phyloP scores from a whole-genome alignment of 106 monocot species.

The Dioscorea dumetorum region DNA sequence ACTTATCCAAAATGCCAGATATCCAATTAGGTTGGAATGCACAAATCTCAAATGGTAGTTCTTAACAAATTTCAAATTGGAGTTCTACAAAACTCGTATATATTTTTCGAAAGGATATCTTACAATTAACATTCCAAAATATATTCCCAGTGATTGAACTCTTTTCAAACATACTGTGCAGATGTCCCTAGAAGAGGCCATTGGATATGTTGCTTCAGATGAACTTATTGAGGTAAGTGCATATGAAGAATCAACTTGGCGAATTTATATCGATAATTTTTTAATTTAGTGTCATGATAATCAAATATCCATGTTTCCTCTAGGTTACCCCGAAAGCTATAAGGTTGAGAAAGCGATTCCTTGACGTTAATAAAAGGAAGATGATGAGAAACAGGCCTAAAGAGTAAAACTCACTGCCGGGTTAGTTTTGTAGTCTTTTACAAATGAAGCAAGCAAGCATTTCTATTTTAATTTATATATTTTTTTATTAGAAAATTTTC shows the following conservation, averaged over 20 bases:
- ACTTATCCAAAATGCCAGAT: no score
- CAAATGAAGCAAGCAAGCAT: no score
- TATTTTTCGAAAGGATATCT: no score
- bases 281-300: neutral
- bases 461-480: no score
- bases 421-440: no score
- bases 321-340: conserved; percentile 91
- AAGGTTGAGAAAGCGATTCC: conserved; percentile 71
- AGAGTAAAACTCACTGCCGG: conserved; percentile 27
- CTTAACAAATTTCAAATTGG: no score
- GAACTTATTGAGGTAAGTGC: conserved; percentile 86
- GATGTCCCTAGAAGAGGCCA: conserved; percentile 94
- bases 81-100: no score
- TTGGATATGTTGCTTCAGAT: conserved; percentile 94
- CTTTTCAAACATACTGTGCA: conserved; percentile 13
- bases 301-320: neutral
- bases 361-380: conserved; percentile 81
- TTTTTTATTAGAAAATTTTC: no score
- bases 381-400: conserved; percentile 76
- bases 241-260: neutral
- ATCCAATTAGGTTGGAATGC: no score
- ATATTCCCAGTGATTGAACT: no score
- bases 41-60: no score
- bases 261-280: neutral
- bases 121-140: no score